A percentile compares a stretch with the other conserved stretches of the same genome.
Evolutionary conservation across 345 rosid species (phyloP).

Genomic region (Salix exigua): DNA sequence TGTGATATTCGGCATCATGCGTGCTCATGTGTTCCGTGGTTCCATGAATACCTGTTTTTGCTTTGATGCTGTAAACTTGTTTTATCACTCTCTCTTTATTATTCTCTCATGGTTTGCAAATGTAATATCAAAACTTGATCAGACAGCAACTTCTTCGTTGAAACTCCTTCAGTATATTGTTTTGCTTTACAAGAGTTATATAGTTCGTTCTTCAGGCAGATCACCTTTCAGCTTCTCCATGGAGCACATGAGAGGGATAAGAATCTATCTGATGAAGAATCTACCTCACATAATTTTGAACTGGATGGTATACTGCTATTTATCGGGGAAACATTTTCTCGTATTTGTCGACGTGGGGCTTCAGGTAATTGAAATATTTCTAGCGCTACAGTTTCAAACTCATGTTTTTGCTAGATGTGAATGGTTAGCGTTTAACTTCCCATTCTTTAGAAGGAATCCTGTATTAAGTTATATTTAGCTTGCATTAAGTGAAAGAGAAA

Average conservation of each 20-base stretch:
- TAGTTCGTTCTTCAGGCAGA: slow-evolving; percentile 72
- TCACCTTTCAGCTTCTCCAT: slow-evolving; percentile 58
- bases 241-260: slow-evolving; percentile 41
- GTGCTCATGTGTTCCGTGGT: not conserved
- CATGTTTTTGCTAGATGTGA: slow-evolving; percentile 1
- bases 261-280: slow-evolving; percentile 11
- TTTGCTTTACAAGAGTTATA: slow-evolving; percentile 46
- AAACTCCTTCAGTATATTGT: slow-evolving; percentile 12
- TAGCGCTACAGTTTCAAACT: not conserved
- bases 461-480: not conserved
- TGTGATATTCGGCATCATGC: not conserved
- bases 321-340: slow-evolving; percentile 67
- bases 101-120: too few species aligned
- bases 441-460: not conserved
- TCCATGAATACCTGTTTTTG: not conserved
- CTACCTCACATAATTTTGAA: slow-evolving; percentile 18
- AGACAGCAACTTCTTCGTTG: not conserved
- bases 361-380: slow-evolving; percentile 55
- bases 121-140: not conserved
- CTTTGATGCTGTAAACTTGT: not conserved
- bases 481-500: not conserved
- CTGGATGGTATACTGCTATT: slow-evolving; percentile 45
- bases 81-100: not conserved
- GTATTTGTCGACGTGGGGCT: slow-evolving; percentile 89
- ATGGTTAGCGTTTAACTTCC: not conserved